Conservation (phyloP, 2,329 filamentous ascomycete genomes). For the Septoria petroselini region DNA sequence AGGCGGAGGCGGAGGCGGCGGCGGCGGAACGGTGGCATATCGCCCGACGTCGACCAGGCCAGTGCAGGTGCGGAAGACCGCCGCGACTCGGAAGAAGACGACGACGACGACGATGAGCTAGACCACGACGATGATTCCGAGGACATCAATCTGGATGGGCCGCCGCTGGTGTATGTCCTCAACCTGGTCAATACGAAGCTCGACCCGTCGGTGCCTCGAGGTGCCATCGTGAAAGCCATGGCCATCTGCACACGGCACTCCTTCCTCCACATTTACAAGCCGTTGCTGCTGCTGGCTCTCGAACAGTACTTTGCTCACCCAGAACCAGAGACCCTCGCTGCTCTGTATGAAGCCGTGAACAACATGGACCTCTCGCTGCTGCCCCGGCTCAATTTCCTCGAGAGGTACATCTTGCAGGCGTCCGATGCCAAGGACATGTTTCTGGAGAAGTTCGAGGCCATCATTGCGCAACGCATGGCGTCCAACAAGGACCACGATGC, state of each 20-base stretch:
- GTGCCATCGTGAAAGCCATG: constrained; percentile 96
- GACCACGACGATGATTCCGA: constrained; percentile 48
- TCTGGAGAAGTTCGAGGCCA: constrained; percentile 93
- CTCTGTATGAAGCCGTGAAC: constrained; percentile 90
- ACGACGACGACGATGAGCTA: constrained; percentile 50
- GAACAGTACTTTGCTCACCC: constrained; percentile 97
- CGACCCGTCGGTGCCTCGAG: constrained; percentile 86
- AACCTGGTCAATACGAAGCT: constrained; percentile 98
- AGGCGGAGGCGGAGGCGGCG: constrained; percentile 45
- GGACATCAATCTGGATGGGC: constrained; percentile 67
- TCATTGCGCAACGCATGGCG: constrained; percentile 77
- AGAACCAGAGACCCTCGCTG: constrained; percentile 78
- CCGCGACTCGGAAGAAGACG: constrained; percentile 48
- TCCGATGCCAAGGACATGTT: constrained; percentile 96
- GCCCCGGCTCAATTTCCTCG: constrained; percentile 77
- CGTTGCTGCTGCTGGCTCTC: constrained; percentile 80
- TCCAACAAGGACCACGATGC: constrained; percentile 52
- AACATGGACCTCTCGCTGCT: constrained; percentile 94
- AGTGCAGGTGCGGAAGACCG: constrained; percentile 48
- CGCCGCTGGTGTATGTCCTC: constrained; percentile 91
- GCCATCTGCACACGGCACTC: constrained; percentile 97
- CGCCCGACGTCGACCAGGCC: constrained; percentile 50
- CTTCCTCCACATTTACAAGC: constrained; percentile 98
- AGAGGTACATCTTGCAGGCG: constrained; percentile 80
- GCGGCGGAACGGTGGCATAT: constrained; percentile 26